A percentile compares a stretch with the other conserved stretches of the same genome.
phyloP scores from a whole-genome alignment of 1,284 basidiomycete species.

The Mixia osmundae region DNA sequence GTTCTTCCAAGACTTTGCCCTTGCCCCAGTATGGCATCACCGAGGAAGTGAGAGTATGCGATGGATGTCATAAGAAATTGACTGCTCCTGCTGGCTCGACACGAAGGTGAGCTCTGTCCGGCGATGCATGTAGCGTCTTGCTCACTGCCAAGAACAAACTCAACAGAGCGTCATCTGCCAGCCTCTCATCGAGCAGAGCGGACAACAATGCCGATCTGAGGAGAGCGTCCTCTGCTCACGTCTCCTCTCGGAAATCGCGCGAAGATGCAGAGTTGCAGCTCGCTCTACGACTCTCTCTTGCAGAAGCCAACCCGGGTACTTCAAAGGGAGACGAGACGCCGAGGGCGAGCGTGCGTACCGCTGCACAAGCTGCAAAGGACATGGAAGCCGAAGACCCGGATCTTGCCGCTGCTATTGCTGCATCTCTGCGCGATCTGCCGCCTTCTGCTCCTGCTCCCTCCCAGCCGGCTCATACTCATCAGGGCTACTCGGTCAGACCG shows the following conservation, averaged over 20 bases:
- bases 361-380: constrained; percentile 8
- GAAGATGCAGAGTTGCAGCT: constrained; percentile 76
- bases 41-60: constrained; percentile 84
- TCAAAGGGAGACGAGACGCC: neutral
- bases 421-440: constrained; percentile 64
- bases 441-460: constrained; percentile 7
- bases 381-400: constrained; percentile 80
- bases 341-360: neutral
- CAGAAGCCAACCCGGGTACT: constrained; percentile 10
- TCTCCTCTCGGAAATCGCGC: neutral
- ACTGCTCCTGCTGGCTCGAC: no score
- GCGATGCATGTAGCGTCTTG: no score
- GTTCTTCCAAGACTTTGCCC: constrained; percentile 61
- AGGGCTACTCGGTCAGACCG: no score
- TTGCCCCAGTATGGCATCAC: constrained; percentile 85
- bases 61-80: constrained; percentile 58
- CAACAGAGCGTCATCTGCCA: no score
- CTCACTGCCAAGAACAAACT: no score
- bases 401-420: constrained; percentile 80
- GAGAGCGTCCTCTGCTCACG: constrained; percentile 4
- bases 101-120: no score
- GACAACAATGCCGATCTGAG: neutral
- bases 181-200: neutral
- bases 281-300: constrained; percentile 74
- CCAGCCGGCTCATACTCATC: no score